These are phyloP conservation scores for Agaricales sp. DNA, from an alignment of 1,284 basidiomycete genomes.

Conservation along the genomic window DNA sequence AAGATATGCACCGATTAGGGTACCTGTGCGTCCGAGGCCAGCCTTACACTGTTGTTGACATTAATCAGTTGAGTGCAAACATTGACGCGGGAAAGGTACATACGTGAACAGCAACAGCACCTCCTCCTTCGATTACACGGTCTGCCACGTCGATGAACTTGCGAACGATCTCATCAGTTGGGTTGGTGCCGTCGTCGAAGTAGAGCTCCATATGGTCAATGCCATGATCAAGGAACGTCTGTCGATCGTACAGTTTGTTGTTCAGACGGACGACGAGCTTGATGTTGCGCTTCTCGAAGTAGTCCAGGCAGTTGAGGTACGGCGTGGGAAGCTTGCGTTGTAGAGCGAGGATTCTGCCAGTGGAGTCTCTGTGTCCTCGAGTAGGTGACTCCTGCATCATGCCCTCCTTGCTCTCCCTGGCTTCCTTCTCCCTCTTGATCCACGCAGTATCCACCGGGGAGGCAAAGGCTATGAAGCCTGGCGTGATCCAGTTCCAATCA, in stretches of 20 bases:
- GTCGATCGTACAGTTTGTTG: conserved; percentile 87
- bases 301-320: conserved; percentile 84
- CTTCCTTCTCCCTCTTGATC: conserved; percentile 63
- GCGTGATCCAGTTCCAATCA: conserved; percentile 96
- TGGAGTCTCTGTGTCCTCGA: conserved; percentile 19
- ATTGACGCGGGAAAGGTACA: conserved; percentile 21
- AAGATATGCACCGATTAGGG: conserved; percentile 93
- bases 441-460: conserved; percentile 79
- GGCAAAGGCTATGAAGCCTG: conserved; percentile 92
- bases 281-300: conserved; percentile 82
- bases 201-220: conserved; percentile 91
- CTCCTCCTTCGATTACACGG: conserved; percentile 64
- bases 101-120: conserved; percentile 84
- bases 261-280: conserved; percentile 94
- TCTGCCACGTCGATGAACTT: conserved; percentile 85
- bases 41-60: conserved; percentile 70
- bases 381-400: conserved; percentile 30
- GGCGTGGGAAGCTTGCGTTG: conserved; percentile 69
- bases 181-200: conserved; percentile 98
- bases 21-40: conserved; percentile 87
- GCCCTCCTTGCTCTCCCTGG: conserved; percentile 50
- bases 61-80: conserved; percentile 10
- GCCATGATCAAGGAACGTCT: conserved; percentile 76
- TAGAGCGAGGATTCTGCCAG: conserved; percentile 41
- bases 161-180: conserved; percentile 88